Conservation (phyloP, 805 yeast species). For the Citeromyces matritensis region DNA sequence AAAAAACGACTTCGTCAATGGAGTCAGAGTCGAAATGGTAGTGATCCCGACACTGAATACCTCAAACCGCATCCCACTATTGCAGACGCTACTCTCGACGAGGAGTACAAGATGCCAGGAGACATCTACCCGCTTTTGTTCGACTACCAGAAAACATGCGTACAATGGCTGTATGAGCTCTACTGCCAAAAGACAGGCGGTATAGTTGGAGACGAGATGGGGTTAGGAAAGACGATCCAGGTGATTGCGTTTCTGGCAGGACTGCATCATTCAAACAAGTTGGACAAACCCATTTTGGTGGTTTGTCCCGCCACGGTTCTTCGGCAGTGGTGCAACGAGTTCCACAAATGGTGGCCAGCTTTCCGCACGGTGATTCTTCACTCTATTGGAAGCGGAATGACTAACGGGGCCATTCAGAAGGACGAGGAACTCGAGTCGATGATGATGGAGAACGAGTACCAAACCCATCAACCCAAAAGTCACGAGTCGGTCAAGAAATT, state of each 20-base stretch:
- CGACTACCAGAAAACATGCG: slow-evolving; percentile 92
- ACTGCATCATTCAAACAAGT: slow-evolving; percentile 62
- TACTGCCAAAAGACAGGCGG: slow-evolving; percentile 86
- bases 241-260: slow-evolving; percentile 86
- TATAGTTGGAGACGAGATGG: slow-evolving; percentile 97
- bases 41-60: slow-evolving; percentile 40
- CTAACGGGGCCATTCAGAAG: slow-evolving; percentile 19
- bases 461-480: slow-evolving; percentile 19
- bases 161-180: slow-evolving; percentile 96
- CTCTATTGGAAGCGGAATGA: slow-evolving; percentile 85
- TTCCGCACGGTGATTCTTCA: slow-evolving; percentile 75
- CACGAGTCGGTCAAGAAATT: slow-evolving; percentile 20
- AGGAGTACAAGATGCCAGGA: slow-evolving; percentile 68
- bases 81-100: slow-evolving; percentile 63
- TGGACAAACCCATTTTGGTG: slow-evolving; percentile 66
- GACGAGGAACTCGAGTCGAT: slow-evolving; percentile 29
- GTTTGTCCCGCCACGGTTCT: slow-evolving; percentile 96
- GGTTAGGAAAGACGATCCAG: slow-evolving; percentile 91
- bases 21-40: slow-evolving; percentile 28
- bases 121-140: slow-evolving; percentile 78
- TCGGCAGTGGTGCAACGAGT: slow-evolving; percentile 94
- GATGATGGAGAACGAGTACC: slow-evolving; percentile 23
- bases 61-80: slow-evolving; percentile 59
- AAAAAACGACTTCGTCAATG: slow-evolving; percentile 46
- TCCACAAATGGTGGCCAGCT: slow-evolving; percentile 98